phyloP scores from a whole-genome alignment of 176 grass and related monocot genomes.

The Dactylis glomerata region DNA sequence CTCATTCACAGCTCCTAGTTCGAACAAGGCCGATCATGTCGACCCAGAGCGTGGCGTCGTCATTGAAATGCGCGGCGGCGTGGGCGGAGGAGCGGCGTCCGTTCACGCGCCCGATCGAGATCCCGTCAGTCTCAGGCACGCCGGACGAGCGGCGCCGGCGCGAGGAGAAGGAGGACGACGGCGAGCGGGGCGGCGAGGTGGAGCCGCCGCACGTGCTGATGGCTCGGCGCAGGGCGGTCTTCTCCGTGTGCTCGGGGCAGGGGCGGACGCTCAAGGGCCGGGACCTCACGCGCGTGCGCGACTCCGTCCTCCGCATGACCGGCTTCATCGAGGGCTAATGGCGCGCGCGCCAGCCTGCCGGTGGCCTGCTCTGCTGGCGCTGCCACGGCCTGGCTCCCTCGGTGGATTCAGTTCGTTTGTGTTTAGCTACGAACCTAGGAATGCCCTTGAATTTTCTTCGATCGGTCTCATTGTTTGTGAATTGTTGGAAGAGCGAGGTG shows the following conservation, averaged over 20 bases:
- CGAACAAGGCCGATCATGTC: neutral
- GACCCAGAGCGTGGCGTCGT: neutral
- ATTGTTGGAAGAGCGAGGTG: neutral
- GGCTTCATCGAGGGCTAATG: conserved; percentile 64
- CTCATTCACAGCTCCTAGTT: neutral
- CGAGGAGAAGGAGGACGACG: neutral
- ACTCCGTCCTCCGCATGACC: conserved; percentile 74
- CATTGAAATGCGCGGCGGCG: neutral
- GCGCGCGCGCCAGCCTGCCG: neutral
- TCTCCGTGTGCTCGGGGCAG: conserved; percentile 56
- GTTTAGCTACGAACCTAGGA: neutral
- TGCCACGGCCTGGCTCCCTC: neutral
- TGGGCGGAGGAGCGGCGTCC: conserved; percentile 19
- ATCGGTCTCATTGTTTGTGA: neutral
- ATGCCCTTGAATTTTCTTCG: conserved; percentile 4
- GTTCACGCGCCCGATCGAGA: conserved; percentile 40
- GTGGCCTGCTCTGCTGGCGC: too few species aligned
- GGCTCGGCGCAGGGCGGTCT: conserved; percentile 35
- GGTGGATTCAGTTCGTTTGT: neutral
- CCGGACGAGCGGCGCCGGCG: neutral
- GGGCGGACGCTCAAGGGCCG: conserved; percentile 76
- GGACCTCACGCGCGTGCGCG: conserved; percentile 50
- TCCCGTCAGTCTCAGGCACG: conserved; percentile 15
- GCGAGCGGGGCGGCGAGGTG: conserved; percentile 26
- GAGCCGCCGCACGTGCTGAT: conserved; percentile 72